A percentile compares a stretch with the other conserved stretches of the same genome.
Evolutionary conservation across 163 green algal genomes (phyloP).

Genomic region (Volvox carteri): DNA sequence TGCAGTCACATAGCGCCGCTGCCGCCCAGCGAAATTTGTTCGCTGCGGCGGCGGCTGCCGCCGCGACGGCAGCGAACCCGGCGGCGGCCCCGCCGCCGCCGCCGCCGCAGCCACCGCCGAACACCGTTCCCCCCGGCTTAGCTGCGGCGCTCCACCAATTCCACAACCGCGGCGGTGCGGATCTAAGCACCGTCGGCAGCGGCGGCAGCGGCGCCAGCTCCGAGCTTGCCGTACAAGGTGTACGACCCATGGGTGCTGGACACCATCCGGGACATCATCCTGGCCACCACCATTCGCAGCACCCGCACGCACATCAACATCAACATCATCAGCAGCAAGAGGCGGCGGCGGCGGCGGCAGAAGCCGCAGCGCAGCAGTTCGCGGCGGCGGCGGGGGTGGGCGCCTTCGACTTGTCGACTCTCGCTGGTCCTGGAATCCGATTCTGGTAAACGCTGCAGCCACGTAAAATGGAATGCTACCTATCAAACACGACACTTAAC

Average conservation of each 20-base stretch:
- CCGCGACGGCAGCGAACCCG: not conserved
- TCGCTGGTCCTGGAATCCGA: not conserved
- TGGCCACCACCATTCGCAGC: not conserved
- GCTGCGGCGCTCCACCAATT: slow-evolving; percentile 50
- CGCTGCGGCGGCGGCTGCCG: not conserved
- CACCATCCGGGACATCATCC: not conserved
- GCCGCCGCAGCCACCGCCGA: not conserved
- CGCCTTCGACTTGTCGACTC: slow-evolving; percentile 23
- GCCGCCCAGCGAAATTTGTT: slow-evolving; percentile 10
- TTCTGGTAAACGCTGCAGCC: slow-evolving; percentile 34
- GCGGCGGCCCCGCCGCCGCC: not conserved
- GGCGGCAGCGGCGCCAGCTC: not conserved
- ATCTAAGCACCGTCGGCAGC: not conserved
- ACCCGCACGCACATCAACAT: slow-evolving; percentile 4
- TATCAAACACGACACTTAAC: too few species aligned
- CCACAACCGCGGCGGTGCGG: slow-evolving; percentile 7
- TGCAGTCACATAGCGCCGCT: slow-evolving; percentile 39
- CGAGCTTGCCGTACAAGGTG: not conserved
- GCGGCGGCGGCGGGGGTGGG: slow-evolving; percentile 16
- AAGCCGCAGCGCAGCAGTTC: slow-evolving; percentile 16
- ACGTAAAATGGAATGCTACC: too few species aligned
- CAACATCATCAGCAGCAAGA: not conserved
- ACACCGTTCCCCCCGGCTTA: not conserved
- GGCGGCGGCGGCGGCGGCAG: not conserved
- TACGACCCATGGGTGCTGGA: not conserved